Conservation (phyloP, 352 stramenopile species). For the Phytophthora hibernalis region DNA sequence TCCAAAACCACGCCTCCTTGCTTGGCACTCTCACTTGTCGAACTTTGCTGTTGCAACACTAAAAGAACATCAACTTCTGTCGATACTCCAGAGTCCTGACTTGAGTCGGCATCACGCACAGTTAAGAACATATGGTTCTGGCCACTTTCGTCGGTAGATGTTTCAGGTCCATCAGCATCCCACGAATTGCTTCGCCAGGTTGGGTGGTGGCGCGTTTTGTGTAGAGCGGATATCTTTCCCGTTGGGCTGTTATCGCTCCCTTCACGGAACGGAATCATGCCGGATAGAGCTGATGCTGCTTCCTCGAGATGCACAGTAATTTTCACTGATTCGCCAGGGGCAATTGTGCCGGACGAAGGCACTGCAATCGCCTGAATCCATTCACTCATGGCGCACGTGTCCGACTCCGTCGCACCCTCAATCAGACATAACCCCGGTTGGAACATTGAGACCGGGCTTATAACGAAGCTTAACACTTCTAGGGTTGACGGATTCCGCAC, state of each 20-base stretch:
- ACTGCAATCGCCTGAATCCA: constrained; percentile 77
- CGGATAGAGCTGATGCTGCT: constrained; percentile 38
- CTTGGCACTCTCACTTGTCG: constrained; percentile 40
- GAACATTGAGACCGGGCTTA: constrained; percentile 73
- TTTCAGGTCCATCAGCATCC: constrained; percentile 64
- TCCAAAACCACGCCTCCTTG: constrained; percentile 44
- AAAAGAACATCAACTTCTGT: constrained; percentile 78
- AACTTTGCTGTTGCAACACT: constrained; percentile 68
- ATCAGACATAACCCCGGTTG: constrained; percentile 71
- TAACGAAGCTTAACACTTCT: constrained; percentile 76
- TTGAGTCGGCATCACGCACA: constrained; percentile 75
- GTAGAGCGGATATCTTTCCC: constrained; percentile 49
- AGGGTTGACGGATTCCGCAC: constrained; percentile 78
- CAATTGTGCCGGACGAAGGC: constrained; percentile 75
- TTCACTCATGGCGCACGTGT: constrained; percentile 83
- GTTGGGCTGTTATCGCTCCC: constrained; percentile 37
- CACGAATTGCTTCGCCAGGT: constrained; percentile 88
- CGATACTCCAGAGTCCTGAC: constrained; percentile 50
- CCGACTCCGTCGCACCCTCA: constrained; percentile 54
- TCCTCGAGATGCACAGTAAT: constrained; percentile 84
- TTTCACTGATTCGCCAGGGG: constrained; percentile 77
- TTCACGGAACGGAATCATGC: constrained; percentile 34
- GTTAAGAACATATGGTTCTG: constrained; percentile 83
- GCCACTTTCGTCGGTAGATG: constrained; percentile 43
- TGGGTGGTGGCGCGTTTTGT: constrained; percentile 83